A percentile compares a stretch with the other conserved stretches of the same genome.
Conservation (phyloP, 441 rosid genomes). For the Euphorbia corollata region DNA sequence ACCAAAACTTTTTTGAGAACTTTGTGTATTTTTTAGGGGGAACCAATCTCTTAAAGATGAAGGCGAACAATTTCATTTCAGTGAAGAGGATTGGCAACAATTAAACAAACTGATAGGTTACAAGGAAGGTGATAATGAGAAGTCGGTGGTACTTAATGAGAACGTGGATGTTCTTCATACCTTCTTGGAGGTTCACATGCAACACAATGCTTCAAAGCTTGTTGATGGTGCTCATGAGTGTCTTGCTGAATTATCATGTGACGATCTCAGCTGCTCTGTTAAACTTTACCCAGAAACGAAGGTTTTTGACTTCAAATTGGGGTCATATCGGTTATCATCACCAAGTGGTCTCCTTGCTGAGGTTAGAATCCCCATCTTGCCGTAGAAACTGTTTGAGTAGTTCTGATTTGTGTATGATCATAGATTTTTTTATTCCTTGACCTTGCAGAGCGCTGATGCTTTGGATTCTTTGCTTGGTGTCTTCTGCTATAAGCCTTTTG, state of each 20-base stretch:
- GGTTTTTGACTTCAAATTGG: constrained; percentile 74
- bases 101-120: constrained; percentile 83
- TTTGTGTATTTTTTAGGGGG: constrained; percentile 43
- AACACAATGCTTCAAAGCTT: constrained; percentile 93
- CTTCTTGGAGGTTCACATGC: constrained; percentile 79
- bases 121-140: constrained; percentile 67
- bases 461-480: constrained; percentile 67
- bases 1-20: neutral
- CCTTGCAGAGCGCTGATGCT: constrained; percentile 83
- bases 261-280: constrained; percentile 67
- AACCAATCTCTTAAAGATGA: constrained; percentile 57
- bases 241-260: constrained; percentile 91
- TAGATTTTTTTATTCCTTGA: constrained; percentile 18
- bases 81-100: constrained; percentile 91
- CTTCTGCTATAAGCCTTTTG: constrained; percentile 93
- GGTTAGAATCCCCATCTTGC: constrained; percentile 34
- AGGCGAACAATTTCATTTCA: constrained; percentile 63
- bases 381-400: neutral
- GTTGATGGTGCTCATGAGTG: constrained; percentile 51
- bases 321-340: constrained; percentile 84
- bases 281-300: constrained; percentile 94
- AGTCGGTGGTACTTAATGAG: constrained; percentile 38
- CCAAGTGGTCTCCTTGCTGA: constrained; percentile 91
- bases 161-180: constrained; percentile 71
- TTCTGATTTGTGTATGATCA: constrained; percentile 15